phyloP scores from a whole-genome alignment of 148 eudicot species.

The Limonium bicolor region DNA sequence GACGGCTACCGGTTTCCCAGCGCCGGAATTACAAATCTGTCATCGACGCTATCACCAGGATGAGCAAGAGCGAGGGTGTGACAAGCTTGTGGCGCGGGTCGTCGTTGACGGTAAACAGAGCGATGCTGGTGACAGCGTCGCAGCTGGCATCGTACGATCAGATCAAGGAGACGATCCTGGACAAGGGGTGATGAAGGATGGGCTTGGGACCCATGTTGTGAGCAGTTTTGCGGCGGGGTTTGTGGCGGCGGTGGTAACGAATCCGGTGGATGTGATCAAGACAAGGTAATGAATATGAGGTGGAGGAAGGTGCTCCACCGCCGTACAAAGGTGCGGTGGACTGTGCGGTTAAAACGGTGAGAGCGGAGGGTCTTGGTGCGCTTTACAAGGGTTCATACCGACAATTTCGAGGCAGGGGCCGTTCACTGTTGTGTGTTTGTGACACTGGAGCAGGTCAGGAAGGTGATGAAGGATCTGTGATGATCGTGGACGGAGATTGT shows the following conservation, averaged over 20 bases:
- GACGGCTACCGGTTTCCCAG: slow-evolving; percentile 49
- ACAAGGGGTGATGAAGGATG: slow-evolving; percentile 51
- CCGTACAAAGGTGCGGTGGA: slow-evolving; percentile 68
- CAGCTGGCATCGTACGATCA: slow-evolving; percentile 82
- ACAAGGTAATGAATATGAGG: slow-evolving; percentile 94
- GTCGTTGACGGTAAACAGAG: slow-evolving; percentile 79
- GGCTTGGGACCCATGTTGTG: slow-evolving; percentile 75
- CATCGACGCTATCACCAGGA: slow-evolving; percentile 43
- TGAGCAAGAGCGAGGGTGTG: slow-evolving; percentile 49
- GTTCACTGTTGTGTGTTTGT: slow-evolving; percentile 78
- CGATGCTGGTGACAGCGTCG: slow-evolving; percentile 82
- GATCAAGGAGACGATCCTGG: slow-evolving; percentile 44
- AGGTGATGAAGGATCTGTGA: slow-evolving; percentile 55
- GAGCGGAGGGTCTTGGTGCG: slow-evolving; percentile 54
- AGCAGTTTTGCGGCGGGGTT: slow-evolving; percentile 86
- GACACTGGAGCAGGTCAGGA: slow-evolving; percentile 73
- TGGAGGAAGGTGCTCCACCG: slow-evolving; percentile 27
- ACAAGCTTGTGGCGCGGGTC: slow-evolving; percentile 80
- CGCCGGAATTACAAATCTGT: slow-evolving; percentile 72
- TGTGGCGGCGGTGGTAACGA: slow-evolving; percentile 80
- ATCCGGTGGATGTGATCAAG: slow-evolving; percentile 86
- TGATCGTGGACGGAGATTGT: not conserved
- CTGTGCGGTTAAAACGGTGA: slow-evolving; percentile 57
- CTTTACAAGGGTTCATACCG: slow-evolving; percentile 71
- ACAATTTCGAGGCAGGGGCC: slow-evolving; percentile 91